Conservation (phyloP, 2,329 filamentous ascomycete species). For the Teratosphaeria epicoccoides region DNA sequence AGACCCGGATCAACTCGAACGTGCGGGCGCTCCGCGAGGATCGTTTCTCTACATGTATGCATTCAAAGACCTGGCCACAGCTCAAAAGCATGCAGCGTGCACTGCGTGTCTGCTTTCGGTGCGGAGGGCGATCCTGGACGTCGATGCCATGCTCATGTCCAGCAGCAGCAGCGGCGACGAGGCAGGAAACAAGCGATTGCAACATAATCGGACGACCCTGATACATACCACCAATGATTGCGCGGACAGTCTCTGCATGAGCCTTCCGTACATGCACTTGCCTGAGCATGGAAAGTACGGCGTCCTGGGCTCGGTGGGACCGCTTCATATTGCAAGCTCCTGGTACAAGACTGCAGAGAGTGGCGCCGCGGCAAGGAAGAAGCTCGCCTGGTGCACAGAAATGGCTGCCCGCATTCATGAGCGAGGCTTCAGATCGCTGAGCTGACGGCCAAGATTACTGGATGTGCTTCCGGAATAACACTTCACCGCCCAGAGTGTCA, state of each 20-base stretch:
- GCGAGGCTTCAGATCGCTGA: not conserved
- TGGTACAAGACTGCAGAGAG: not conserved
- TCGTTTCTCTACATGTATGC: not conserved
- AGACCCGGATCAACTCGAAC: not conserved
- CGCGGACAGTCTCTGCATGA: not conserved
- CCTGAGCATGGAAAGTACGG: not conserved
- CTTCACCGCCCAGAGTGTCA: conserved; percentile 31
- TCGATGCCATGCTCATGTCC: not conserved
- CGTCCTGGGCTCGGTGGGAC: not conserved
- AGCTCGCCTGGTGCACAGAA: not conserved
- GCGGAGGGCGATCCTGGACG: not conserved
- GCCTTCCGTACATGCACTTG: not conserved
- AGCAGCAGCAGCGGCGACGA: not conserved
- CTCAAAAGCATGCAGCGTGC: not conserved
- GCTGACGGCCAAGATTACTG: not conserved
- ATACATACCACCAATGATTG: not conserved
- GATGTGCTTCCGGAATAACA: conserved; percentile 23
- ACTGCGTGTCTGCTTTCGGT: not conserved
- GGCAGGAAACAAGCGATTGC: not conserved
- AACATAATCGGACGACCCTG: not conserved
- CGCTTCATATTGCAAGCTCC: not conserved
- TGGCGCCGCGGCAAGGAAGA: not conserved
- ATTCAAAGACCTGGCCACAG: not conserved
- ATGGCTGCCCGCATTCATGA: not conserved
- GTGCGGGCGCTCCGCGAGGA: not conserved